These are phyloP conservation scores for Friedmanniomyces simplex DNA, from an alignment of 495 filamentous ascomycete genomes.

Conservation along the genomic window DNA sequence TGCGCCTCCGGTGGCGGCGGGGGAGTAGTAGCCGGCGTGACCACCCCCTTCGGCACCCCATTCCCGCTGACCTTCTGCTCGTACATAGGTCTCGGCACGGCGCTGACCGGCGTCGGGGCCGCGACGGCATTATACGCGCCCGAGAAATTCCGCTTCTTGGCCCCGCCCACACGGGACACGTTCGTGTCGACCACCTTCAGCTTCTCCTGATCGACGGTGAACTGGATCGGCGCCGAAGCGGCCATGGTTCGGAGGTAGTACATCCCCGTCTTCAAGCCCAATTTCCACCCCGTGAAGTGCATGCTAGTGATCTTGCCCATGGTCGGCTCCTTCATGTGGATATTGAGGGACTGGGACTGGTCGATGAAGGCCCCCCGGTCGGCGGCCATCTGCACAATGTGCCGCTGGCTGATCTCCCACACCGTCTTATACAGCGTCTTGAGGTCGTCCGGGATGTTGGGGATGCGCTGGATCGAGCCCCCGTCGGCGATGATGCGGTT, in stretches of 20 bases:
- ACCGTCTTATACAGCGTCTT: conserved; percentile 99
- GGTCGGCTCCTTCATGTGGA: conserved; percentile 96
- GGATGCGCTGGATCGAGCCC: conserved; percentile 90
- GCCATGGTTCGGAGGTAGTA: conserved; percentile 99
- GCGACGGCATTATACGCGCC: conserved; percentile 33
- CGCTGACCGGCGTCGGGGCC: conserved; percentile 35
- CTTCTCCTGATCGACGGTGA: conserved; percentile 95
- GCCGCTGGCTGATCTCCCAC: conserved; percentile 97
- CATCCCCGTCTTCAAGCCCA: conserved; percentile 98
- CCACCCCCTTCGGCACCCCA: conserved; percentile 43
- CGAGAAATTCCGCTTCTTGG: conserved; percentile 55
- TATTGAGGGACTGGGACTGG: conserved; percentile 97
- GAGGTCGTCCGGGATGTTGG: conserved; percentile 90
- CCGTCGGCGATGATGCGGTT: conserved; percentile 98
- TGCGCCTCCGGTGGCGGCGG: conserved; percentile 40
- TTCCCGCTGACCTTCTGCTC: conserved; percentile 38
- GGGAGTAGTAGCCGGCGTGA: conserved; percentile 51
- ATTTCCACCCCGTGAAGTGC: conserved; percentile 99
- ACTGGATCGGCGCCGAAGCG: conserved; percentile 92
- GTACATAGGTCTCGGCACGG: conserved; percentile 53
- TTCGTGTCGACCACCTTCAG: conserved; percentile 83
- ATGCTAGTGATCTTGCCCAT: conserved; percentile 99
- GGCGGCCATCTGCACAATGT: conserved; percentile 92
- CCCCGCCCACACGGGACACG: conserved; percentile 50
- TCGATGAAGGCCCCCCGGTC: conserved; percentile 98